phyloP scores from a whole-genome alignment of 1,139 yeast genomes.

The Geotrichum australiense region DNA sequence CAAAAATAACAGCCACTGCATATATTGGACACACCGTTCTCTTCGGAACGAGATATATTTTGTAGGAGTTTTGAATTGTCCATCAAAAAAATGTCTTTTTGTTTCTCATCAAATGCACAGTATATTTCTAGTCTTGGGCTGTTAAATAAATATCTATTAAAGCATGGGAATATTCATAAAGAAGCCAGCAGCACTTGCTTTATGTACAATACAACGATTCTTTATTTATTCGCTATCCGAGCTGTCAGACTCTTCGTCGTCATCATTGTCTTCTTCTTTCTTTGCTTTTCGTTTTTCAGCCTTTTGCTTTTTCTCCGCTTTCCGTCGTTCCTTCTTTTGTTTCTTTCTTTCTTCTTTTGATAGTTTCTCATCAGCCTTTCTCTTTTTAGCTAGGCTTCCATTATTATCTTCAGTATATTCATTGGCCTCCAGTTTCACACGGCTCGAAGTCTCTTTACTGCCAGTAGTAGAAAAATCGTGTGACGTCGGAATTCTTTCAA shows the following conservation, averaged over 20 bases:
- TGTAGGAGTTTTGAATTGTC: too few species aligned
- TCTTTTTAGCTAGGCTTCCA: slow-evolving; percentile 9
- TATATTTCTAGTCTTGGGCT: too few species aligned
- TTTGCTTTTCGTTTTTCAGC: slow-evolving; percentile 10
- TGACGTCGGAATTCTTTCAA: slow-evolving; percentile 37
- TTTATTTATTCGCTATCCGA: too few species aligned
- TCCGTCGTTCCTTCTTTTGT: slow-evolving; percentile 39
- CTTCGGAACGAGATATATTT: too few species aligned
- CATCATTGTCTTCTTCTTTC: slow-evolving; percentile 6
- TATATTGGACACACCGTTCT: too few species aligned
- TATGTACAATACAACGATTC: too few species aligned
- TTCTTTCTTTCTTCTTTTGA: slow-evolving; percentile 34
- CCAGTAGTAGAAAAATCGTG: slow-evolving; percentile 38
- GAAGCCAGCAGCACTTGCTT: too few species aligned
- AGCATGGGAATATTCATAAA: too few species aligned
- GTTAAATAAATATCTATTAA: too few species aligned
- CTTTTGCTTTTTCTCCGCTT: slow-evolving; percentile 28
- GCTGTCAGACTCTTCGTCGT: neutral
- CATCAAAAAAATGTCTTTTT: too few species aligned
- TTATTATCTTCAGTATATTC: slow-evolving; percentile 6
- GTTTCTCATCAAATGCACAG: too few species aligned
- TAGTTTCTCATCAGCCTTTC: slow-evolving; percentile 14
- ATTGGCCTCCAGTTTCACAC: slow-evolving; percentile 9
- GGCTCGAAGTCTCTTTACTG: slow-evolving; percentile 17
- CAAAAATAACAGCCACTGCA: too few species aligned